Conservation (phyloP, 768 basidiomycete species). For the Rhodotorula diobovata region DNA sequence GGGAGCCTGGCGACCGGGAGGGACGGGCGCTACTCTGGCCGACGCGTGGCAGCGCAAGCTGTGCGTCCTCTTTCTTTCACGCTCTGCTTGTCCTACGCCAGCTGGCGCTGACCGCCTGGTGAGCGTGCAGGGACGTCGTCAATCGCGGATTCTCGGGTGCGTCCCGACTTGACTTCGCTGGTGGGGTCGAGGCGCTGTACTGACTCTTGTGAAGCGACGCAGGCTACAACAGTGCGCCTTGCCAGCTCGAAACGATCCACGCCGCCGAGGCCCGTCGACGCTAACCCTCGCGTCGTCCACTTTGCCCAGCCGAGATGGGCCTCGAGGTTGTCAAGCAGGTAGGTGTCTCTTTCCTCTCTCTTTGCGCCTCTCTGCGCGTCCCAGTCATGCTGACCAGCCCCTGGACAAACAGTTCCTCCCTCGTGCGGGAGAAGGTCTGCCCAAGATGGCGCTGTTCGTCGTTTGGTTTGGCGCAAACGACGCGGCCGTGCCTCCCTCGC, state of each 20-base stretch:
- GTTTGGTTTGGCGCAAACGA: slow-evolving; percentile 42
- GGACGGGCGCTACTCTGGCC: slow-evolving; percentile 22
- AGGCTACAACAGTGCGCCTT: slow-evolving; percentile 38
- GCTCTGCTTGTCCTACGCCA: neutral
- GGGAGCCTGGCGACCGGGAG: slow-evolving; percentile 23
- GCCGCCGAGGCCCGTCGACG: too few relatives aligned
- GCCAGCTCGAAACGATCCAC: fast-evolving
- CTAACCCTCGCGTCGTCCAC: neutral
- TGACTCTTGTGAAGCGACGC: too few relatives aligned
- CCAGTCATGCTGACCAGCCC: too few relatives aligned
- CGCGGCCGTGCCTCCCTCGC: slow-evolving; percentile 14
- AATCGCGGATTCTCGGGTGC: slow-evolving; percentile 38
- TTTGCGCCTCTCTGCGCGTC: too few relatives aligned
- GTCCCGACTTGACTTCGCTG: neutral
- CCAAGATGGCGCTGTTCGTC: slow-evolving; percentile 14
- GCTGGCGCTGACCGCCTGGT: neutral
- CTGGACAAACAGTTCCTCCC: slow-evolving; percentile 21
- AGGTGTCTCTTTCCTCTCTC: neutral
- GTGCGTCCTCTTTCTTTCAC: neutral
- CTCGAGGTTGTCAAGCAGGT: slow-evolving; percentile 29
- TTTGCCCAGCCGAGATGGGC: slow-evolving; percentile 28
- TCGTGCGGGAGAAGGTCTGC: neutral
- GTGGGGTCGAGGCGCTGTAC: too few relatives aligned
- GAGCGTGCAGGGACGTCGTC: slow-evolving; percentile 26
- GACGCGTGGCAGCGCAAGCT: slow-evolving; percentile 37